Evolutionary conservation across 768 basidiomycete genomes (phyloP).

Genomic region (Podaxis sp.): DNA sequence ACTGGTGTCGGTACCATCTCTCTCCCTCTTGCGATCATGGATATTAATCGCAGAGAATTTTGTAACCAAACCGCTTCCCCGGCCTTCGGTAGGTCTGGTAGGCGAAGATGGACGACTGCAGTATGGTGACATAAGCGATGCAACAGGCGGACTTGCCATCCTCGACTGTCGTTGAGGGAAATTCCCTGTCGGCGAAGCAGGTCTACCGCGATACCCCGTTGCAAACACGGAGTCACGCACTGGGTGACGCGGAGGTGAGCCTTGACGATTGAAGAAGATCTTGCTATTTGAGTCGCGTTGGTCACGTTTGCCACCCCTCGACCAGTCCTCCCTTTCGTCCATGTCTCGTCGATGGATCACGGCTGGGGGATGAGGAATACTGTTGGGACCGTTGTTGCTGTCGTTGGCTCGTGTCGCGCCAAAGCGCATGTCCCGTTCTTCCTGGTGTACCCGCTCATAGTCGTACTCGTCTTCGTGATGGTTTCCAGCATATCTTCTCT

Average conservation of each 20-base stretch:
- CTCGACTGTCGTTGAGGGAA: neutral
- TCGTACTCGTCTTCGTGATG: slow-evolving; percentile 10
- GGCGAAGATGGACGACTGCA: slow-evolving; percentile 2
- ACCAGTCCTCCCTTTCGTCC: neutral
- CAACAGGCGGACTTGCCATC: neutral
- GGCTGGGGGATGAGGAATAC: slow-evolving; percentile 22
- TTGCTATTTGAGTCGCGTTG: neutral
- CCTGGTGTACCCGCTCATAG: slow-evolving; percentile 19
- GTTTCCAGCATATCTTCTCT: slow-evolving; percentile 2
- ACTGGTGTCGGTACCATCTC: neutral
- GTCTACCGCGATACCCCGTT: slow-evolving; percentile 1
- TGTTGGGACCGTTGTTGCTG: neutral
- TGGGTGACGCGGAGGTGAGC: neutral
- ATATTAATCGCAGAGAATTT: slow-evolving; percentile 5
- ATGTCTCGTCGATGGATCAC: slow-evolving; percentile 15
- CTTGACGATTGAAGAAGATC: slow-evolving; percentile 2
- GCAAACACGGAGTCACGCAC: neutral
- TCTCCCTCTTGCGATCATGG: neutral
- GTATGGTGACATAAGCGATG: slow-evolving; percentile 3
- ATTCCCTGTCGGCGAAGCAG: neutral
- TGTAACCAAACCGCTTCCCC: neutral
- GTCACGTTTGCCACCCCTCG: neutral
- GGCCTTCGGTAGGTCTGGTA: neutral
- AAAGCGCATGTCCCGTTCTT: slow-evolving; percentile 7
- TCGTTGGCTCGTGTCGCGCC: neutral